Conservation (phyloP, 257 asterid genomes). For the Salvia rosmarinus region DNA sequence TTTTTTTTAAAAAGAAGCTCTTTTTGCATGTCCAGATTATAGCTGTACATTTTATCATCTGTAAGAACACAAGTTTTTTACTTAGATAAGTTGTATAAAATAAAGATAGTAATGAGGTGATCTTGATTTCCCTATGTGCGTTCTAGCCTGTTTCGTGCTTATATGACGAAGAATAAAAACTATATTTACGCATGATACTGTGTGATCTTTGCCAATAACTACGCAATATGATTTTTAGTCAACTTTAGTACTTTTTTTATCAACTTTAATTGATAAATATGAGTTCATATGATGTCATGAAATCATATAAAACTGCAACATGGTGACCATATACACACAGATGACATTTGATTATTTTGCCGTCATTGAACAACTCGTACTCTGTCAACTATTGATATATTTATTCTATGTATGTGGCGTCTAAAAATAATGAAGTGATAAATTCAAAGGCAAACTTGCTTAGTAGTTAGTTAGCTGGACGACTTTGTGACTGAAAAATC, state of each 20-base stretch:
- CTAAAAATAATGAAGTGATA: not conserved
- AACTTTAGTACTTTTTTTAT: not conserved
- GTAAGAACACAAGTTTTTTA: constrained; percentile 18
- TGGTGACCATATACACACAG: not conserved
- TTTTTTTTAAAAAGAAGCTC: not conserved
- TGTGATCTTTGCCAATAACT: not conserved
- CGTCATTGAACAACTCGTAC: not conserved
- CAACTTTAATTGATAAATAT: not conserved
- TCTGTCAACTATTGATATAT: not conserved
- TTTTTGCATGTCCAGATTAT: constrained; percentile 22
- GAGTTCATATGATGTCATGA: not conserved
- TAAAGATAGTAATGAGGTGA: not conserved
- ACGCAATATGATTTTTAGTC: not conserved
- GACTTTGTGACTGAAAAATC: not conserved
- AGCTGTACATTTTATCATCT: constrained; percentile 44
- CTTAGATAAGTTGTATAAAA: constrained; percentile 2
- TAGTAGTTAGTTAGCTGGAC: too few relatives aligned
- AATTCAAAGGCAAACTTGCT: not conserved
- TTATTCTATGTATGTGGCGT: not conserved
- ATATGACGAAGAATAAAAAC: not conserved
- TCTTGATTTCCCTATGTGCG: not conserved
- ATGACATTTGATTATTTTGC: not conserved
- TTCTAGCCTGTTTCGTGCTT: not conserved
- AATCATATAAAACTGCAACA: constrained; percentile 2
- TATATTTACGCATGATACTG: constrained; percentile 2